These are phyloP conservation scores for Piromyces finnis DNA, from an alignment of 192 early-diverging fungal species.

Conservation along the genomic window DNA sequence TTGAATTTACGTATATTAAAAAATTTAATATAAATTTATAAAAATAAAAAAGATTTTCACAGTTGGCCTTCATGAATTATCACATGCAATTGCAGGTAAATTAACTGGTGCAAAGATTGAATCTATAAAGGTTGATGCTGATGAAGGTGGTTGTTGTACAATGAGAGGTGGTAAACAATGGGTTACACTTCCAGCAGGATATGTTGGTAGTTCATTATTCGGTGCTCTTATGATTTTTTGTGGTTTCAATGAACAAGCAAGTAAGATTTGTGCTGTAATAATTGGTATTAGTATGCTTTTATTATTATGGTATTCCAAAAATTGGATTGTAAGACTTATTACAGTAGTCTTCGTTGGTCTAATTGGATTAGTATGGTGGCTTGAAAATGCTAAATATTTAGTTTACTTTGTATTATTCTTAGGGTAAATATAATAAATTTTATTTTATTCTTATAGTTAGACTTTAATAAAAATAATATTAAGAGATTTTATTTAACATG, in stretches of 20 bases:
- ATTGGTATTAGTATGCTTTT: constrained; percentile 66
- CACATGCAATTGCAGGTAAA: constrained; percentile 70
- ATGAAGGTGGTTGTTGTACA: constrained; percentile 75
- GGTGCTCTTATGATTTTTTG: constrained; percentile 86
- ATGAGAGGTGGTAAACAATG: constrained; percentile 71
- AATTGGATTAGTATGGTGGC: constrained; percentile 69
- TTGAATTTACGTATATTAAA: too few species aligned
- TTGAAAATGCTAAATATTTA: constrained; percentile 48
- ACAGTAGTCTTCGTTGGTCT: constrained; percentile 69
- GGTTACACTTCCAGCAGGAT: constrained; percentile 68
- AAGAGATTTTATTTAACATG: too few species aligned
- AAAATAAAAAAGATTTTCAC: constrained; percentile 43
- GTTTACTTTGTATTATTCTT: constrained; percentile 87
- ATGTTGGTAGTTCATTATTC: constrained; percentile 72
- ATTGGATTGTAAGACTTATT: constrained; percentile 64
- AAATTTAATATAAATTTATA: neutral
- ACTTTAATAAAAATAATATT: too few species aligned
- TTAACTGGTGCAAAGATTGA: constrained; percentile 79
- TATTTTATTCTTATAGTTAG: neutral
- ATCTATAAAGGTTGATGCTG: constrained; percentile 76
- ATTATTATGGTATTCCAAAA: constrained; percentile 73
- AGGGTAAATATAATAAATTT: constrained; percentile 29
- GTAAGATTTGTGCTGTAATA: constrained; percentile 70
- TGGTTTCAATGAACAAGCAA: constrained; percentile 73
- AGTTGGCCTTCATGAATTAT: constrained; percentile 88